Base-by-base conservation (phyloP, 495 filamentous ascomycete genomes). In the Niebla homalea region DNA sequence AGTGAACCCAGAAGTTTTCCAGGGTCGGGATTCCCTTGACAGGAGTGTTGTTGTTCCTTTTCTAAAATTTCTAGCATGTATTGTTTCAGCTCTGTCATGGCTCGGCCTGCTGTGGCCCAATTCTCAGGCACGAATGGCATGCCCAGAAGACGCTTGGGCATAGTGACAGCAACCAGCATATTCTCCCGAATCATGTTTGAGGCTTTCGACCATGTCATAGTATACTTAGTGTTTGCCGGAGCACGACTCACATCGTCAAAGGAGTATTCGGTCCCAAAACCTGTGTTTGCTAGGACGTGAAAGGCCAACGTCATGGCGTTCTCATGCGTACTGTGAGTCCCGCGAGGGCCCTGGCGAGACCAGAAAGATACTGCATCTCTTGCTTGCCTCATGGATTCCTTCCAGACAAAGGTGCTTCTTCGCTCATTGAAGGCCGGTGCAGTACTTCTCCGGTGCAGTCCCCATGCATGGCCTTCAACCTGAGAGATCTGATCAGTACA, bases 251-350 rank as follows among this genome's bases (percentile, higher is more conserved):
- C 57, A 46, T 42, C 43, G 15, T 52, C 22, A 58, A 62, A 69
- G 0, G 56, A 26, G 23, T 57, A 48, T n/a, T 55, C 48, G 42
- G 62, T 50, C 21, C 59, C 60, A 48, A 63, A 67, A 12, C 57
- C 62, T 5, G 64, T 59, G 40, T 54, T 36, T 8, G 62, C 64
- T 12, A 69, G 56, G 4, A 67, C 67, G 51, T 69, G 66, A 58
- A 67, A 66, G 7, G 67, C 64, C 16, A 69, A 45, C 39, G 53
- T 14, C 40, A 19, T 57, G 1, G 64, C 60, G 40, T 60, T 48
- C 0, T 53, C 6, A 4, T 59, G 39, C 38, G 65, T 39, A 42
- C 59, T 59, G 1, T 54, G 23, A 20, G 18, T 10, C 40, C 8
- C 18, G 12, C 21, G 40, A 12, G 18, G 8, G 8, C 10, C 21